Evolutionary conservation across 1,284 basidiomycete species (phyloP), one percentile per base, ranked within the genome.

Genomic region (Apiotrichum siamense): DNA sequence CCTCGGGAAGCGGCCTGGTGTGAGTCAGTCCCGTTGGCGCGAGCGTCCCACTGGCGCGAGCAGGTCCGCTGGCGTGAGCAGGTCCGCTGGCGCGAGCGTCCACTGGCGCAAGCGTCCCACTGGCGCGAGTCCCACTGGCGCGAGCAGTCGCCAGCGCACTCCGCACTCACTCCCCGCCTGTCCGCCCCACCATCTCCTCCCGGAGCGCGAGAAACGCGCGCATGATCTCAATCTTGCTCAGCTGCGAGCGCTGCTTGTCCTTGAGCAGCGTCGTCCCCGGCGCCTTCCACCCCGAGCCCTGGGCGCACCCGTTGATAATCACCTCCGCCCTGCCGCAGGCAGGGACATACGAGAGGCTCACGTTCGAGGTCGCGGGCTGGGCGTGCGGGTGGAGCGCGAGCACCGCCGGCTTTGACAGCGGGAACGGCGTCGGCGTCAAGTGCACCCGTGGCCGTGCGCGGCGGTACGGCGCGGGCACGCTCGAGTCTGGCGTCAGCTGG

Each of bases 251-350:
- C 26, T 50, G 57, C 45, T 61, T 63, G 11, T 59, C 55, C 20
- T 55, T 58, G 4, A 69, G 36, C 13, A 61, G 52, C 7, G n/a
- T 42, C 6, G 18, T 43, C 1, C 68, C 66, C 1, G 65, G 66
- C 10, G 61, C 32, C 44, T 62, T 63, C 69, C 31, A 79, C 7
- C 55, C 45, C 20, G 49, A 53, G 15, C 47, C 37, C 20, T 60
- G 31, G 7, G 53, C 43, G 42, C 52, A 35, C n/a, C 54, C 58
- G 39, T 55, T 54, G 38, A 55, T 36, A 18, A 63, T 31, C 18
- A 65, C 67, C 50, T 69, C 86, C 83, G 86, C 57, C 83, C 84
- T 59, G 79, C 83, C 1, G 81, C 83, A n/a, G 27, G 49, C 45
- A 33, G 61, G 47, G 36, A 61, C 20, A 51, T 25, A 47, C 23